Conservation (phyloP, 768 basidiomycete genomes). For the Mycena latifolia region DNA sequence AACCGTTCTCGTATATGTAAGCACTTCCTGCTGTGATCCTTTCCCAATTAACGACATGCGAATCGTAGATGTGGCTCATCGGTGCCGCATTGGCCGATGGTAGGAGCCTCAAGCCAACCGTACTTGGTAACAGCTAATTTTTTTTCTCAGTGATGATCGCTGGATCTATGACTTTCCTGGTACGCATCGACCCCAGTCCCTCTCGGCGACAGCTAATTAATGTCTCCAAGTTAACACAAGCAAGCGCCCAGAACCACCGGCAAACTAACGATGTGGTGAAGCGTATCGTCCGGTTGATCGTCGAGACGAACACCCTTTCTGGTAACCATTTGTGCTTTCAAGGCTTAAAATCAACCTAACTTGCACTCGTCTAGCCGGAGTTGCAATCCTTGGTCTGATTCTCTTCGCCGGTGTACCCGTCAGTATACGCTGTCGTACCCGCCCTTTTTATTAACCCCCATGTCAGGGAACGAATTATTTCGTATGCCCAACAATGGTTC, state of each 20-base stretch:
- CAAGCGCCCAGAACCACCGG: conserved; percentile 13
- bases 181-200: background rate
- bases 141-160: conserved; percentile 23
- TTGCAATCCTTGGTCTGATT: conserved; percentile 27
- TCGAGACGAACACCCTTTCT: conserved; percentile 32
- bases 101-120: background rate
- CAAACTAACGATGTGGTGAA: conserved; percentile 32
- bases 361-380: conserved; percentile 1
- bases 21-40: background rate
- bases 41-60: background rate
- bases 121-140: background rate
- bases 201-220: no score
- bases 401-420: conserved; percentile 33
- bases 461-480: conserved; percentile 27
- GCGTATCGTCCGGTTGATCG: conserved; percentile 30
- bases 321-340: conserved; percentile 1
- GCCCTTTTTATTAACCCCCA: background rate
- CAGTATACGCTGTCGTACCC: background rate
- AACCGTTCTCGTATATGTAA: conserved; percentile 30
- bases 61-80: conserved; percentile 32
- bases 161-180: conserved; percentile 26
- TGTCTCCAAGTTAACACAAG: conserved; percentile 25
- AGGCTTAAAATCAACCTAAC: background rate
- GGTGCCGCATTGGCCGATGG: conserved; percentile 30
- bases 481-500: conserved; percentile 33